phyloP scores from a whole-genome alignment of 163 green algal species.

The Smithsoniella earleae region DNA sequence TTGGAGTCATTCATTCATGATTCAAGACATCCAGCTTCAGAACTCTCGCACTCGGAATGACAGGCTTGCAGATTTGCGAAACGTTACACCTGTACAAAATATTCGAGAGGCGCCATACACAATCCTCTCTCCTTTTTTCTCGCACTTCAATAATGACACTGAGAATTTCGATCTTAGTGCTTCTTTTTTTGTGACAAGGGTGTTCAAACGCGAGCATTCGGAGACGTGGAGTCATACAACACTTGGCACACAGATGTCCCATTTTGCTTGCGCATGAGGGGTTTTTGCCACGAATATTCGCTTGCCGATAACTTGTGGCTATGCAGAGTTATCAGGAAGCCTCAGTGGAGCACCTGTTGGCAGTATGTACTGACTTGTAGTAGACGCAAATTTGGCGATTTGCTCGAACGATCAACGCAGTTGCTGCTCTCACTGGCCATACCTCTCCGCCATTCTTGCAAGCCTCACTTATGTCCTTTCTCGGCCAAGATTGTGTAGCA shows the following conservation, averaged over 20 bases:
- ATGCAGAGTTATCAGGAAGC: slow-evolving; percentile 66
- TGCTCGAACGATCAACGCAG: slow-evolving; percentile 87
- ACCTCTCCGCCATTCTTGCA: slow-evolving; percentile 59
- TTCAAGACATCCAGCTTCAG: slow-evolving; percentile 67
- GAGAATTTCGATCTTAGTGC: too few relatives aligned
- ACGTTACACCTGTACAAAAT: slow-evolving; percentile 80
- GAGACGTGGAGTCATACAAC: background rate
- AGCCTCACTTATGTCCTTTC: slow-evolving; percentile 91
- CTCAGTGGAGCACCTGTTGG: slow-evolving; percentile 78
- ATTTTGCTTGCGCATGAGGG: too few relatives aligned
- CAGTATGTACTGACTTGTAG: slow-evolving; percentile 88
- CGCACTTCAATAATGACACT: background rate
- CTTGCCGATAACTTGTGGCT: too few relatives aligned
- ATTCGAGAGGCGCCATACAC: slow-evolving; percentile 31
- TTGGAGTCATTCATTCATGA: slow-evolving; percentile 73
- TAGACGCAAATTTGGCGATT: slow-evolving; percentile 85
- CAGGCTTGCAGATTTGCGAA: slow-evolving; percentile 71
- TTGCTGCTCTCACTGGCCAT: slow-evolving; percentile 70
- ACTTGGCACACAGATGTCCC: too few relatives aligned
- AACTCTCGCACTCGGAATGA: slow-evolving; percentile 79
- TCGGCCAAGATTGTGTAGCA: slow-evolving; percentile 65
- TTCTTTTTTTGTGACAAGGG: too few relatives aligned
- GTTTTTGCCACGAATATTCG: too few relatives aligned
- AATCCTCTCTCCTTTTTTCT: slow-evolving; percentile 12
- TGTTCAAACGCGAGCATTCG: too few relatives aligned